A percentile compares a stretch with the other conserved stretches of the same genome.
phyloP scores from a whole-genome alignment of 768 basidiomycete genomes.

The Mycena alexandri region DNA sequence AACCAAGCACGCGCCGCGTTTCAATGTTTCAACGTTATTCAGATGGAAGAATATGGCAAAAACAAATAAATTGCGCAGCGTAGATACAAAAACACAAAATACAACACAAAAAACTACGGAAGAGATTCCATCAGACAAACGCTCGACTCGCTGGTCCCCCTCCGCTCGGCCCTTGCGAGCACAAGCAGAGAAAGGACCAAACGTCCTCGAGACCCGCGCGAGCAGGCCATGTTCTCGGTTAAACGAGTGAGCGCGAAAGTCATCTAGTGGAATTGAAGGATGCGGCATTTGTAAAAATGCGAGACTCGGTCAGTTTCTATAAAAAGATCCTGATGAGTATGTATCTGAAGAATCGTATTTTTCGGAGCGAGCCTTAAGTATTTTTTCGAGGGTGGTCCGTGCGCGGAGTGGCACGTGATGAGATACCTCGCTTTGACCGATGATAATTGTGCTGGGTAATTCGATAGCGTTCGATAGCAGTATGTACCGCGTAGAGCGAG shows the following conservation, averaged over 20 bases:
- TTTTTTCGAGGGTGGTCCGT: constrained; percentile 48
- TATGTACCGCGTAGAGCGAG: too few relatives aligned
- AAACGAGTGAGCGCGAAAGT: constrained; percentile 67
- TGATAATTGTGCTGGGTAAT: too few relatives aligned
- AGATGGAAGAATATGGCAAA: too few relatives aligned
- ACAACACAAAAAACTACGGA: neutral
- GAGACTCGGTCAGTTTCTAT: constrained; percentile 81
- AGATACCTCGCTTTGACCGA: neutral
- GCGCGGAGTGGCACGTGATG: constrained; percentile 39
- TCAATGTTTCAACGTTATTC: too few relatives aligned
- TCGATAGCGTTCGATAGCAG: too few relatives aligned
- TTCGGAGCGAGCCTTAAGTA: constrained; percentile 49
- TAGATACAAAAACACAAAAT: too few relatives aligned
- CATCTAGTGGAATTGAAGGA: constrained; percentile 74
- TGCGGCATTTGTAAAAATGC: constrained; percentile 78
- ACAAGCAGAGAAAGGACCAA: constrained; percentile 48
- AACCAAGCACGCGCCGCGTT: too few relatives aligned
- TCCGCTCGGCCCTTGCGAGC: constrained; percentile 44
- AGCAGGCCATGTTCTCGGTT: constrained; percentile 67
- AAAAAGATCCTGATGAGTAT: constrained; percentile 83
- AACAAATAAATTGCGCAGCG: too few relatives aligned
- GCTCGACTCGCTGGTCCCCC: constrained; percentile 59
- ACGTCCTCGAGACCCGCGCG: constrained; percentile 65
- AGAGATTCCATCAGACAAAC: constrained; percentile 67
- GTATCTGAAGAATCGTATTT: constrained; percentile 60